A percentile compares a stretch with the other conserved stretches of the same genome.
phyloP scores from a whole-genome alignment of 768 basidiomycete species.

The Xerocomellus dryophilus region DNA sequence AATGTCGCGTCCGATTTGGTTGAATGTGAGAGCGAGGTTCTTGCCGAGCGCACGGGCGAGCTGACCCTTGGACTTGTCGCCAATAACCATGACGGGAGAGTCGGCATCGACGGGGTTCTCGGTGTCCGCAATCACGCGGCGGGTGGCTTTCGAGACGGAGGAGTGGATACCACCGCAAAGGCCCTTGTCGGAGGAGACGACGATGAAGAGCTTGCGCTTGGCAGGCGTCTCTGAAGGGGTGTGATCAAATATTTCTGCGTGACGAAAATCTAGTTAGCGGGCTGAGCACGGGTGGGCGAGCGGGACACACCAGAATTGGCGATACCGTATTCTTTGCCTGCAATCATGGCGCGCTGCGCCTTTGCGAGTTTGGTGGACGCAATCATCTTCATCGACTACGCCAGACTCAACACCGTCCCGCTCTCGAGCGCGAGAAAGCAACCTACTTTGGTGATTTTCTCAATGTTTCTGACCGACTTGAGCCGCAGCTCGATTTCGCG shows the following conservation, averaged over 20 bases:
- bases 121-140: conserved; percentile 59
- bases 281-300: not conserved
- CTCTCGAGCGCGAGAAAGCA: not conserved
- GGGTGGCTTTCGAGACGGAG: conserved; percentile 87
- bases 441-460: conserved; percentile 98
- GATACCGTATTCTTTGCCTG: conserved; percentile 88
- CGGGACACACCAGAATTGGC: conserved; percentile 74
- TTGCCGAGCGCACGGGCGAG: conserved; percentile 61
- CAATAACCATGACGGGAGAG: conserved; percentile 81
- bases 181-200: conserved; percentile 97
- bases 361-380: conserved; percentile 95
- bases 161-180: conserved; percentile 99
- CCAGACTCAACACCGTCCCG: not conserved
- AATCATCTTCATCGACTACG: conserved; percentile 98
- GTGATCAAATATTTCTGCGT: conserved; percentile 84
- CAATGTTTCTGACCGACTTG: conserved; percentile 96
- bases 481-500: conserved; percentile 95
- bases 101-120: conserved; percentile 49
- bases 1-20: conserved; percentile 96
- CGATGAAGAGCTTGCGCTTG: conserved; percentile 84
- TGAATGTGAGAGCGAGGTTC: conserved; percentile 84
- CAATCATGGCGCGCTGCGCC: conserved; percentile 90
- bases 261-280: conserved; percentile 12
- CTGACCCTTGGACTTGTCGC: conserved; percentile 97
- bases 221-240: conserved; percentile 63